Base-by-base conservation (phyloP, 2,329 filamentous ascomycete genomes). In the Cladosporium oxysporum region DNA sequence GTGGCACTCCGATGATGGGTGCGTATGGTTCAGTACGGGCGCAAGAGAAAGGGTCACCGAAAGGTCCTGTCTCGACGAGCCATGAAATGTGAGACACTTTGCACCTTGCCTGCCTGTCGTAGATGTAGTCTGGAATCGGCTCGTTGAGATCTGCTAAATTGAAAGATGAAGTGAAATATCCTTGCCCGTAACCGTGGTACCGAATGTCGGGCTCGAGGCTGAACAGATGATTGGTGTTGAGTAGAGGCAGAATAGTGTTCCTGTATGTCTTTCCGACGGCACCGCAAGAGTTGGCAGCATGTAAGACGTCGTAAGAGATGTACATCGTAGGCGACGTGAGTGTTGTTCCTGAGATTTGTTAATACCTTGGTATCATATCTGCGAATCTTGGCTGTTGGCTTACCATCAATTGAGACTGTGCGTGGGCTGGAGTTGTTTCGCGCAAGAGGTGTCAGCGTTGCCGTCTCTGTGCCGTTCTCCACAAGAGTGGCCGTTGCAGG, bases 401-500 rank as follows among this genome's bases (percentile, higher is more conserved):
- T 37, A 60, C 58, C 58, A 60, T 60, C 58, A 23, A 60, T 29
- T 12, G 58, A 60, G 5, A 60, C 58, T 47, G 58, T 60, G 58
- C 58, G 58, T 60, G 28, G 7, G 18, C 58, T 47, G 26, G 58
- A 44, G 37, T 29, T 14, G 37, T 60, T 60, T 29, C 18, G 35
- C 8, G 58, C 37, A 31, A 47, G 29, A 47, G 58, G 58, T 2
- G 58, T 60, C 41, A 60, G 8, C n/a, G 37, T 60, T 35, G 64
- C 64, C 11, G 65, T 66, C 31, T 52, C 18, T 3, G 61, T 68
- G 12, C 65, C 61, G 23, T 66, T 57, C 29, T 66, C 64, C 29
- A 66, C 58, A 16, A 59, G 47, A 8, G 61, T 57, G 16, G 67
- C 66, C 12, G 66, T 68, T n/a, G 62, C 50, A 12, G 67, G 67